Base-by-base conservation (phyloP, 345 rosid genomes). In the Firmiana major region DNA sequence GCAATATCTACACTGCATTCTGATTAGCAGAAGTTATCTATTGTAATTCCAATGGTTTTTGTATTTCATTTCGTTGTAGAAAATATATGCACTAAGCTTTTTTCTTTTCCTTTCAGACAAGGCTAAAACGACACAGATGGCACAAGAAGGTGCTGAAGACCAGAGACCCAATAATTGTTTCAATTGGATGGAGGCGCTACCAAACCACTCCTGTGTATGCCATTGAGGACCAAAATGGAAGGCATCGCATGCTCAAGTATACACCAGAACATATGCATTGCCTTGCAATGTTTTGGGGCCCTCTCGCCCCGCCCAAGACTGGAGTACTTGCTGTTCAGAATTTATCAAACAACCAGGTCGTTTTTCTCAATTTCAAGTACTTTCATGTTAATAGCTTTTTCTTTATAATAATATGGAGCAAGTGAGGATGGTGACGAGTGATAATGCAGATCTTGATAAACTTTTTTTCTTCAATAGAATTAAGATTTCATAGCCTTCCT, bases 261-360 rank as follows among this genome's bases (percentile, higher is more conserved):
- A 92, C 97, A 77, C 98, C 95, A 12, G 98, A 90, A 71, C 99
- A 94, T 84, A 90, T 90, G 97, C 97, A 92, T 66, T 96, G 98
- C 78, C 95, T 94, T 80, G 97, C 95, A 82, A 92, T 86, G 88
- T 94, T 94, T 79, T 96, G 97, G 97, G 99, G 97, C 71, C 99
- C 98, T 72, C 94, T 94, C 74, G 98, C 94, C 38, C 99, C 99
- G 55, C 97, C 99, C 28, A 83, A 89, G 74, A 90, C 98, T 8
- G 98, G 98, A 43, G 84, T 93, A 54, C 88, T 96, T 9, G 97
- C 98, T 74, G 92, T 96, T 83, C 97, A 92, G 79, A 88, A 82
- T 81, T 81, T 93, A 77, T 89, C 97, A 42, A 89, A 89, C 81
- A 88, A 88, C 80, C 95, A 92, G 98, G 98, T 92, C 78, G 46